Conservation (phyloP, 306 rosid genomes). For the Pterocarpus macrocarpus region DNA sequence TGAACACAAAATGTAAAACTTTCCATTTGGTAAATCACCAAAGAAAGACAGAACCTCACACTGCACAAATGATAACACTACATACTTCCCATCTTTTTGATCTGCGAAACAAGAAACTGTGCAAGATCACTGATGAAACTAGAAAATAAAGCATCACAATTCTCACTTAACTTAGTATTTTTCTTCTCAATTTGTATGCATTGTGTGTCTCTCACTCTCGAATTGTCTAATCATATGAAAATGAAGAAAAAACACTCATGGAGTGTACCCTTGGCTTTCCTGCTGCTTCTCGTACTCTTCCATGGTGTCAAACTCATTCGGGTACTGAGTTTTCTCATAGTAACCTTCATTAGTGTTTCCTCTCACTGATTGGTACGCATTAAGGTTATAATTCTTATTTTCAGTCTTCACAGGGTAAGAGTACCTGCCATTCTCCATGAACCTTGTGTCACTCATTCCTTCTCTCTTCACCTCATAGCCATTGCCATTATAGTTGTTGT, state of each 20-base stretch:
- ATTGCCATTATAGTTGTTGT: slow-evolving; percentile 29
- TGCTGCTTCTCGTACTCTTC: slow-evolving; percentile 82
- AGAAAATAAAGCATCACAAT: slow-evolving; percentile 42
- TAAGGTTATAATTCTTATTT: slow-evolving; percentile 45
- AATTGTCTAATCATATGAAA: not conserved
- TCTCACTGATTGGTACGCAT: slow-evolving; percentile 51
- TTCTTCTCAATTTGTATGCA: slow-evolving; percentile 31
- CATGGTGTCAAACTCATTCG: slow-evolving; percentile 74
- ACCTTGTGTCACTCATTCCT: slow-evolving; percentile 93
- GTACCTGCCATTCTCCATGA: slow-evolving; percentile 68
- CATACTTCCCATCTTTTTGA: slow-evolving; percentile 35
- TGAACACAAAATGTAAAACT: slow-evolving; percentile 25
- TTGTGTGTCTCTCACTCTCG: slow-evolving; percentile 32
- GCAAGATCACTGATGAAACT: slow-evolving; percentile 47
- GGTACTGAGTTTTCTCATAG: slow-evolving; percentile 47
- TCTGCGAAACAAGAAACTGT: slow-evolving; percentile 42
- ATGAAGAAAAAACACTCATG: slow-evolving; percentile 41
- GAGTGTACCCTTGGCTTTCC: slow-evolving; percentile 61
- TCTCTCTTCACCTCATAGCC: slow-evolving; percentile 55
- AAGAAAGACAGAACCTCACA: slow-evolving; percentile 35
- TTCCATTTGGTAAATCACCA: not conserved
- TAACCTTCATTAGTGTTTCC: slow-evolving; percentile 51
- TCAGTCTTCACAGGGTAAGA: slow-evolving; percentile 43
- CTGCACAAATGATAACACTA: slow-evolving; percentile 40
- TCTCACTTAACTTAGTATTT: slow-evolving; percentile 36